Percentiles rank a stretch among this genome's conserved stretches.
These are phyloP conservation scores for Lepidium africanum DNA, from an alignment of 345 rosid species.

Conservation along the genomic window DNA sequence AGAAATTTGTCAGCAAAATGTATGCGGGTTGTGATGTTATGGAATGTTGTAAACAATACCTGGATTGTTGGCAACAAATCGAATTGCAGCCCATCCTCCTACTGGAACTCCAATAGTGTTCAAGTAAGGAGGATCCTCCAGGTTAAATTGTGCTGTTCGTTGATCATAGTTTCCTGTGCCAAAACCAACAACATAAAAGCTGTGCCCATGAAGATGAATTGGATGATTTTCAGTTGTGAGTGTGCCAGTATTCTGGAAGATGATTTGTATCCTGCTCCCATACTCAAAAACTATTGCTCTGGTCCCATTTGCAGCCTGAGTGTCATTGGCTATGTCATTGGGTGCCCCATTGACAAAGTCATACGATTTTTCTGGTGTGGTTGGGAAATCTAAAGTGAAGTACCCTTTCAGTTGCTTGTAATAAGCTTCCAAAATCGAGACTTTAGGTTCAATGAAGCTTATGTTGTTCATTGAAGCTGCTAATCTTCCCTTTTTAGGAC, in stretches of 20 bases:
- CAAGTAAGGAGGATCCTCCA: slow-evolving; percentile 77
- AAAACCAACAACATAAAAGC: slow-evolving; percentile 70
- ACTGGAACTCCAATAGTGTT: slow-evolving; percentile 87
- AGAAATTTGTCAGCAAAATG: slow-evolving; percentile 13
- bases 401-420: slow-evolving; percentile 50
- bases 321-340: slow-evolving; percentile 55
- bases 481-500: slow-evolving; percentile 40
- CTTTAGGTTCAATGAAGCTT: slow-evolving; percentile 52
- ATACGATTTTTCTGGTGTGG: slow-evolving; percentile 46
- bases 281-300: slow-evolving; percentile 54
- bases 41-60: slow-evolving; percentile 33
- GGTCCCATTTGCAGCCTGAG: slow-evolving; percentile 59
- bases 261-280: slow-evolving; percentile 62
- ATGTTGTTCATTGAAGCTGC: slow-evolving; percentile 88
- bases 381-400: slow-evolving; percentile 52
- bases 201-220: slow-evolving; percentile 84
- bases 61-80: slow-evolving; percentile 76
- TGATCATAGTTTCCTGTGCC: slow-evolving; percentile 64
- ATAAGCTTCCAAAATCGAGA: slow-evolving; percentile 68
- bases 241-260: slow-evolving; percentile 72
- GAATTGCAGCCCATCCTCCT: slow-evolving; percentile 89
- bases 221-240: slow-evolving; percentile 81
- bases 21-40: not conserved
- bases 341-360: slow-evolving; percentile 86
- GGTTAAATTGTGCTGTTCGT: slow-evolving; percentile 40